phyloP scores from a whole-genome alignment of 2,329 filamentous ascomycete species.

The Beauveria australis region DNA sequence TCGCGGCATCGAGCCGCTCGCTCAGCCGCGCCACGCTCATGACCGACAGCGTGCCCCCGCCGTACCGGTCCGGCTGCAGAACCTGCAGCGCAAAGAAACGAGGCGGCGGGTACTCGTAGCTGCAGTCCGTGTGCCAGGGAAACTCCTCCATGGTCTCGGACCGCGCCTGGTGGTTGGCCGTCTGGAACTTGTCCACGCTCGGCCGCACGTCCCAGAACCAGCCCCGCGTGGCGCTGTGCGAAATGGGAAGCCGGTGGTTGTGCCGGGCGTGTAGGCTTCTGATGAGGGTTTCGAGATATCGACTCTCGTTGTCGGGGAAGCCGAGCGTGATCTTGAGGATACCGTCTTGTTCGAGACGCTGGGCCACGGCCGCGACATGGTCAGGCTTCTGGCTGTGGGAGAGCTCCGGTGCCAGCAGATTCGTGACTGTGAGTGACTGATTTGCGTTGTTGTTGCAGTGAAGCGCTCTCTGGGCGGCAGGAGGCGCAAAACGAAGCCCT shows the following conservation, averaged over 20 bases:
- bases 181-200: slow-evolving; percentile 18
- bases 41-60: slow-evolving; percentile 32
- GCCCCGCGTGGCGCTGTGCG: slow-evolving; percentile 31
- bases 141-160: slow-evolving; percentile 35
- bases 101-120: slow-evolving; percentile 30
- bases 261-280: slow-evolving; percentile 24
- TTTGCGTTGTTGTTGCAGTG: not conserved
- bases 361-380: not conserved
- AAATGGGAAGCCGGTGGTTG: slow-evolving; percentile 29
- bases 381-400: not conserved
- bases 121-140: slow-evolving; percentile 37
- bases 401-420: not conserved
- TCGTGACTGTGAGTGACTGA: not conserved
- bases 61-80: slow-evolving; percentile 29
- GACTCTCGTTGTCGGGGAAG: slow-evolving; percentile 25
- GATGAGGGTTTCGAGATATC: slow-evolving; percentile 27
- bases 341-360: slow-evolving; percentile 15
- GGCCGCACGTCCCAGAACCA: slow-evolving; percentile 38
- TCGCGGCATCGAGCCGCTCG: slow-evolving; percentile 18
- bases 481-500: not conserved
- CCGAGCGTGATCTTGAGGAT: slow-evolving; percentile 28
- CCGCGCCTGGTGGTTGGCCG: slow-evolving; percentile 24
- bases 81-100: slow-evolving; percentile 34
- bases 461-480: not conserved
- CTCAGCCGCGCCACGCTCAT: slow-evolving; percentile 25